Base-by-base conservation (phyloP, 257 asterid genomes). In the Knoxia roxburghii region DNA sequence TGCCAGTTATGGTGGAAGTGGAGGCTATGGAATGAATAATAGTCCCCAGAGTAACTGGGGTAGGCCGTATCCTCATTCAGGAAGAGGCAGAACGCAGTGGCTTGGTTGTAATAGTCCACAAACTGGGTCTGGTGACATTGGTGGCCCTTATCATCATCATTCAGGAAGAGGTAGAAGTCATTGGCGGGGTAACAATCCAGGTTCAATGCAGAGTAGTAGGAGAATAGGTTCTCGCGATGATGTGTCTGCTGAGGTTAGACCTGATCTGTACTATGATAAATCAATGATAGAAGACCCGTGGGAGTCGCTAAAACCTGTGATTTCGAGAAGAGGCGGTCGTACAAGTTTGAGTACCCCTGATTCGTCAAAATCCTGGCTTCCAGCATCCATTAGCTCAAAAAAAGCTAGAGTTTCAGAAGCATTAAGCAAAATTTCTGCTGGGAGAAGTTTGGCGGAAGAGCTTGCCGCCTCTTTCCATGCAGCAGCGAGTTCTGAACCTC, bases 241-340 rank as follows among this genome's bases (percentile, higher is more conserved):
- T 5, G 66, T 67, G n/a, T 73, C 86, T 33, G 84, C 83, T 18
- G 87, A 85, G 75, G 43, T 37, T 30, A 73, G 82, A 37, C 84
- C 83, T 0, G 71, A 79, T 70, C 45, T 61, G 68, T 92, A 83
- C 78, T 89, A 80, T 76, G 67, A 67, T 29, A 80, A 79, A 80
- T 90, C 85, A 50, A 89, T 92, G 98, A 64, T 87, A 13, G 96
- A 87, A 81, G 96, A 89, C 73, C 96, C 98, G 0, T 89, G 98
- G 96, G 69, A 73, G 76, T 13, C 1, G 33, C 64, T 91, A 79
- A 75, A 15, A 46, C 93, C 96, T 4, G 80, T 82, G 72, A n/a
- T 81, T 30, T 86, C 89, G 96, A 77, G 72, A 43, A 29, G 45
- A 56, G 30, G 54, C 35, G 21, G 71, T 50, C 43, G 24, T 43